phyloP scores from a whole-genome alignment of 163 green algal genomes.

The Coccomyxa subellipsoidea region DNA sequence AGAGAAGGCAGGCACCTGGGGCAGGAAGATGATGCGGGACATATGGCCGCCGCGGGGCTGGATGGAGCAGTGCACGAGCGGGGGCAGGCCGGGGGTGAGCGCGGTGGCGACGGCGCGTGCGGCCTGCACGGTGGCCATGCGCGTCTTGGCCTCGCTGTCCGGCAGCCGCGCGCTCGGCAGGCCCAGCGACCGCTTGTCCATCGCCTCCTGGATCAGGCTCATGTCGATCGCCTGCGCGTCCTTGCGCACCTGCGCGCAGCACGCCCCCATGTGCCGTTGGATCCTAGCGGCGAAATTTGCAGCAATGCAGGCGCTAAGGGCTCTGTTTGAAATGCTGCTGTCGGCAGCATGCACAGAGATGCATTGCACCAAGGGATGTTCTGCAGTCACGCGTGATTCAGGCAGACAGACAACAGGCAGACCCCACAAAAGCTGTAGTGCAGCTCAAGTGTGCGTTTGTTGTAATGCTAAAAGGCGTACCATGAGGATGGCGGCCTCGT shows the following conservation, averaged over 20 bases:
- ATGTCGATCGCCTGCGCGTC: slow-evolving; percentile 39
- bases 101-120: slow-evolving; percentile 49
- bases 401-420: too few relatives aligned
- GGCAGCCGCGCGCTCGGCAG: slow-evolving; percentile 40
- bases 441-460: too few relatives aligned
- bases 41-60: slow-evolving; percentile 38
- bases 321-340: too few relatives aligned
- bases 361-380: too few relatives aligned
- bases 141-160: slow-evolving; percentile 45
- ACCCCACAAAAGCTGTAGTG: too few relatives aligned
- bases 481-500: slow-evolving; percentile 83
- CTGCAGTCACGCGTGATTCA: too few relatives aligned
- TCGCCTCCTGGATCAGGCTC: slow-evolving; percentile 44
- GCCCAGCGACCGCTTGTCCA: slow-evolving; percentile 57
- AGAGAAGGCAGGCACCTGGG: slow-evolving; percentile 10
- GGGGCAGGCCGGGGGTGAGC: slow-evolving; percentile 55
- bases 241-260: slow-evolving; percentile 35
- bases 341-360: too few relatives aligned
- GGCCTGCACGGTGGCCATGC: slow-evolving; percentile 33
- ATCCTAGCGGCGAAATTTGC: too few relatives aligned
- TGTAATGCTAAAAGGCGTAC: too few relatives aligned
- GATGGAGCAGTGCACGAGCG: slow-evolving; percentile 52
- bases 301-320: too few relatives aligned
- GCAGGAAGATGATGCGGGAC: slow-evolving; percentile 52
- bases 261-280: too few relatives aligned